Evolutionary conservation across 2,329 filamentous ascomycete species (phyloP), one percentile per base, ranked within the genome.

Genomic region (Penicillium sp.): DNA sequence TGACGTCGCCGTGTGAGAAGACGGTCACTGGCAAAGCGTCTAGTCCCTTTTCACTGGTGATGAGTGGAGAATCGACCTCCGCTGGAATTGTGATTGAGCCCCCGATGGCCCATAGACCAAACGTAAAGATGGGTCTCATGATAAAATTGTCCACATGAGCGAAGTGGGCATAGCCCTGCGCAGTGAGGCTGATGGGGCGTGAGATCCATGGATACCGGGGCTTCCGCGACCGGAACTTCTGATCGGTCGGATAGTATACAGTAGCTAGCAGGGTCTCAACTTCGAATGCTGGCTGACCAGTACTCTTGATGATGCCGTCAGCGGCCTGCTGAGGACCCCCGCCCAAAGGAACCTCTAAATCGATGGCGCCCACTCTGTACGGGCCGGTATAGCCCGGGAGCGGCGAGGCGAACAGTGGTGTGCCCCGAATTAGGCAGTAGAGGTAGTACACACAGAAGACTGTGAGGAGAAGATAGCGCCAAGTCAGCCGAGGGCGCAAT

Each of bases 1-100:
- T 58, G 46, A 38, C 56, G 26, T 58, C 46, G 13, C 56, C 56
- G 30, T 58, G 56, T 11, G 56, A 58, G 31, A 58, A 58, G 47
- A 58, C 46, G 3, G 56, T 58, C 6, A 58, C 56, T 13, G 56
- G 56, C 11, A 58, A 58, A 9, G 56, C 11, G 7, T 58, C 56
- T n/a, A 11, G 6, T 7, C 21, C 54, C 29, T 47, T 56, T 23
- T 48, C 44, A 3, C 2, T 17, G n/a, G 3, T 15, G 23, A 58
- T 46, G 15, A 58, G 56, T 21, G 56, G 56, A 15, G 56, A 46
- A 30, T 58, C 56, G 9, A 58, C 56, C 31, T 58, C 56, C 11
- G 56, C 56, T 5, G 56, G 56, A 8, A 58, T 58, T 7, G 56
- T 51, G 7, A 58, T 50, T 7, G 45, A 15, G 6, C 56, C 56